Conservation (phyloP, 371 early-diverging fungal species). For the Umbelopsis sp. region DNA sequence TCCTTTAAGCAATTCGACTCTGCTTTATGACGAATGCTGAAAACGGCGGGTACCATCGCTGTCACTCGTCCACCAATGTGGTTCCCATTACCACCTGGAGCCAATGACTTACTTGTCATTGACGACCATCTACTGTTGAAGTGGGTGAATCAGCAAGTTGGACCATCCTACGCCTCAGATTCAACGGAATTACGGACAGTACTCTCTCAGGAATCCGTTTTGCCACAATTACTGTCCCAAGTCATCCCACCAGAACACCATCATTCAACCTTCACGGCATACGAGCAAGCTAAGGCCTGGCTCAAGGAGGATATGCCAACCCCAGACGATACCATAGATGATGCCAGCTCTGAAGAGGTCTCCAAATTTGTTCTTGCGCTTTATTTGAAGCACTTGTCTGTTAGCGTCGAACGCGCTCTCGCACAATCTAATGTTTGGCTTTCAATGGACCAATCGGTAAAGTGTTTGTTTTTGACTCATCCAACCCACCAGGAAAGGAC, state of each 20-base stretch:
- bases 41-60: conserved; percentile 13
- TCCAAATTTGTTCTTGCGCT: conserved; percentile 6
- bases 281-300: background rate
- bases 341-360: background rate
- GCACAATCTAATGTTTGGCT: conserved; percentile 4
- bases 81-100: background rate
- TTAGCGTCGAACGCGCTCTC: conserved; percentile 2
- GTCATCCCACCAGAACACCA: background rate
- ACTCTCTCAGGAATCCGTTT: background rate
- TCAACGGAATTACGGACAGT: background rate
- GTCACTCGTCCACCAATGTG: conserved; percentile 11
- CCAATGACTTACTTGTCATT: background rate
- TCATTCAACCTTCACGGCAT: background rate
- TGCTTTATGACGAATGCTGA: conserved; percentile 19
- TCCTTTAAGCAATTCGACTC: conserved; percentile 10
- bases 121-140: conserved; percentile 8
- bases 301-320: conserved; percentile 3
- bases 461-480: background rate
- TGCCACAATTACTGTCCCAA: conserved; percentile 6
- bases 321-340: background rate
- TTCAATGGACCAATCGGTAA: conserved; percentile 16
- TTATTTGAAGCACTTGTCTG: background rate
- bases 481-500: background rate
- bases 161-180: background rate
- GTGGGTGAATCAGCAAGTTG: conserved; percentile 10